These are phyloP conservation scores for Bipolaris victoriae DNA, from an alignment of 2,329 filamentous ascomycete genomes.

Conservation along the genomic window DNA sequence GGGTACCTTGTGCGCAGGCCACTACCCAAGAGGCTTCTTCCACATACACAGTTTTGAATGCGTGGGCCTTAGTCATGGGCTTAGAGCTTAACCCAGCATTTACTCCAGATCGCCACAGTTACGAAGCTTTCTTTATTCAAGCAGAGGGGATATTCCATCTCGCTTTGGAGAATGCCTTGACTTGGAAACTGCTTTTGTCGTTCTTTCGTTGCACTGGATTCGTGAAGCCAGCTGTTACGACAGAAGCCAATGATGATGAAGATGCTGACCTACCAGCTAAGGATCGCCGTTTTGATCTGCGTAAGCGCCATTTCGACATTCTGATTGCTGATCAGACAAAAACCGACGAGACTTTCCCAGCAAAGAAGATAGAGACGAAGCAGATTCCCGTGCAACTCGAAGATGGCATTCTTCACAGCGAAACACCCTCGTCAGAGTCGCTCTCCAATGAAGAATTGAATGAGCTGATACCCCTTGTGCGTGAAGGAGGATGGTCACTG, in stretches of 20 bases:
- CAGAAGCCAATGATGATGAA: background rate
- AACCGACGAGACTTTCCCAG: background rate
- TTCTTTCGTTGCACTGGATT: slow-evolving; percentile 18
- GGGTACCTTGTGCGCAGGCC: slow-evolving; percentile 12
- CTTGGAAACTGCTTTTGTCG: slow-evolving; percentile 18
- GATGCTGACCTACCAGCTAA: background rate
- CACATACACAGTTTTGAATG: slow-evolving; percentile 20
- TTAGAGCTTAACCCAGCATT: slow-evolving; percentile 16
- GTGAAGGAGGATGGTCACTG: background rate
- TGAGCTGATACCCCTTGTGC: background rate
- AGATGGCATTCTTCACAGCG: background rate
- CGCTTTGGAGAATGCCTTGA: slow-evolving; percentile 8
- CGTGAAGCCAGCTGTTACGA: background rate
- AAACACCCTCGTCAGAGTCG: background rate
- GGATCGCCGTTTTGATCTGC: slow-evolving; percentile 13
- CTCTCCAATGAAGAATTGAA: background rate
- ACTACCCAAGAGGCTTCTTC: background rate
- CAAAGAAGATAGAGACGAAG: background rate
- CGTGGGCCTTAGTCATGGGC: slow-evolving; percentile 28
- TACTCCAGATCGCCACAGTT: background rate
- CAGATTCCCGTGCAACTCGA: background rate
- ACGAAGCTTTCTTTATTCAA: slow-evolving; percentile 11
- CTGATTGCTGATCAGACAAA: background rate
- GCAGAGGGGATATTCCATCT: slow-evolving; percentile 14
- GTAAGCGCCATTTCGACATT: background rate